Evolutionary conservation across 2,329 filamentous ascomycete genomes (phyloP).

Genomic region (Aspergillus awamori): DNA sequence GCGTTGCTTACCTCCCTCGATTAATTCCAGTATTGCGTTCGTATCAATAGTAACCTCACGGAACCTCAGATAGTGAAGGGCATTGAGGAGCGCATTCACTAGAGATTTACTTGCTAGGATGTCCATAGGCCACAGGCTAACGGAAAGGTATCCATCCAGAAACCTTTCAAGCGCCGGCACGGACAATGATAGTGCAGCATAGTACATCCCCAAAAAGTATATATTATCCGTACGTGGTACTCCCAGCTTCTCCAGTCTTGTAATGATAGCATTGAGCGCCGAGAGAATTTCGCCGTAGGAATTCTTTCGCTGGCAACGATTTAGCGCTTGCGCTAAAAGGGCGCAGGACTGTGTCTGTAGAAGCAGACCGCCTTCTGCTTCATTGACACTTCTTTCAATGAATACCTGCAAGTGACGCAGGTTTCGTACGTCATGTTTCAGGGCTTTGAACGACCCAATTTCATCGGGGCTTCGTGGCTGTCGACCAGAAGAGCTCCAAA

Average conservation of each 20-base stretch:
- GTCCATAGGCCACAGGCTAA: neutral
- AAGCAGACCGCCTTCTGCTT: slow-evolving; percentile 9
- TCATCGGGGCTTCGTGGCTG: neutral
- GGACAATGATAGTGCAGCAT: slow-evolving; percentile 36
- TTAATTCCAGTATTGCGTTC: slow-evolving; percentile 22
- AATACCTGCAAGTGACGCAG: slow-evolving; percentile 25
- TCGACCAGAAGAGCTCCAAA: slow-evolving; percentile 27
- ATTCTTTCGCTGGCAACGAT: slow-evolving; percentile 26
- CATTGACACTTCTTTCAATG: slow-evolving; percentile 30
- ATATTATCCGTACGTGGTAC: slow-evolving; percentile 16
- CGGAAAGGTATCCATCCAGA: slow-evolving; percentile 23
- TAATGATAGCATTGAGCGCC: slow-evolving; percentile 33
- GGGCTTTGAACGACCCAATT: neutral
- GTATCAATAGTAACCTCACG: slow-evolving; percentile 25
- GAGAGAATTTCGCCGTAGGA: slow-evolving; percentile 37
- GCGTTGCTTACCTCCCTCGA: slow-evolving; percentile 25
- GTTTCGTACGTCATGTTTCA: slow-evolving; percentile 8
- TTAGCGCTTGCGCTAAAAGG: slow-evolving; percentile 24
- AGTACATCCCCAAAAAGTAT: slow-evolving; percentile 32
- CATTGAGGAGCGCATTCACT: slow-evolving; percentile 26
- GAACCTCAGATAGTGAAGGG: slow-evolving; percentile 27
- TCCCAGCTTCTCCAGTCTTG: slow-evolving; percentile 28
- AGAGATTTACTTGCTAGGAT: slow-evolving; percentile 21
- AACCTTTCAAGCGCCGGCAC: slow-evolving; percentile 33
- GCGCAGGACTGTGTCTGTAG: slow-evolving; percentile 16